These are phyloP conservation scores for Knoxdaviesia proteae DNA, from an alignment of 2,329 filamentous ascomycete genomes.

Conservation along the genomic window DNA sequence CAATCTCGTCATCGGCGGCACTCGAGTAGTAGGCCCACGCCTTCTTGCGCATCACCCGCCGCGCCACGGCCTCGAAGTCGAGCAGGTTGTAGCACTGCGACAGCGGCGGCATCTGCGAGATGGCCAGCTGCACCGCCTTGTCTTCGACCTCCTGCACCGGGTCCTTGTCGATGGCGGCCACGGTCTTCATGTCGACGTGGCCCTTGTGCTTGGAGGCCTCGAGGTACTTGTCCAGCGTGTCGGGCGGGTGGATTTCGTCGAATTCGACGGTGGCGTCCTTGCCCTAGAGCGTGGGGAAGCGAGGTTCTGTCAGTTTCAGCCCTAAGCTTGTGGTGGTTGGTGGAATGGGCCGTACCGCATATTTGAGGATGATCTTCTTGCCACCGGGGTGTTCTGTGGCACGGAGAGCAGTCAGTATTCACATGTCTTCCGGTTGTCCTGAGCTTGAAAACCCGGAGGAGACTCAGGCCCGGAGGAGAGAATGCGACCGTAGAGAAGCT, in stretches of 20 bases:
- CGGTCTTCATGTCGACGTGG: conserved; percentile 71
- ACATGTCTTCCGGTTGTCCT: too few species aligned
- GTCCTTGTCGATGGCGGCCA: conserved; percentile 43
- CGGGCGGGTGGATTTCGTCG: conserved; percentile 71
- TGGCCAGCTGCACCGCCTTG: conserved; percentile 48
- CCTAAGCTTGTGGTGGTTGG: background rate
- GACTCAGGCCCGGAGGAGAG: too few species aligned
- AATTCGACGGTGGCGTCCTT: conserved; percentile 88
- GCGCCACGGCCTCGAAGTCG: conserved; percentile 90
- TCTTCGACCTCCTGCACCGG: conserved; percentile 44
- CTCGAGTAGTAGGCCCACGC: conserved; percentile 98
- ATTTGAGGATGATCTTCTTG: conserved; percentile 85
- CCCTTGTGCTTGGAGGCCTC: conserved; percentile 72
- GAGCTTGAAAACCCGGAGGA: too few species aligned
- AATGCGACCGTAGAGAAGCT: conserved; percentile 2
- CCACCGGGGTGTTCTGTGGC: conserved; percentile 64
- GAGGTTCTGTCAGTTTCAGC: background rate
- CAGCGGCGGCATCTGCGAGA: conserved; percentile 55
- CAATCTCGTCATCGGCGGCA: conserved; percentile 39
- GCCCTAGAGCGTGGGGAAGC: conserved; percentile 23
- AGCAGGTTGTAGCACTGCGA: conserved; percentile 83
- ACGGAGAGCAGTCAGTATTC: background rate
- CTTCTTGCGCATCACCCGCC: conserved; percentile 79
- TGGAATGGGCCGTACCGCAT: conserved; percentile 34
- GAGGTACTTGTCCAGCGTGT: conserved; percentile 72